phyloP scores from a whole-genome alignment of 2,329 filamentous ascomycete genomes.

The Ophiostoma himal-ulmi region DNA sequence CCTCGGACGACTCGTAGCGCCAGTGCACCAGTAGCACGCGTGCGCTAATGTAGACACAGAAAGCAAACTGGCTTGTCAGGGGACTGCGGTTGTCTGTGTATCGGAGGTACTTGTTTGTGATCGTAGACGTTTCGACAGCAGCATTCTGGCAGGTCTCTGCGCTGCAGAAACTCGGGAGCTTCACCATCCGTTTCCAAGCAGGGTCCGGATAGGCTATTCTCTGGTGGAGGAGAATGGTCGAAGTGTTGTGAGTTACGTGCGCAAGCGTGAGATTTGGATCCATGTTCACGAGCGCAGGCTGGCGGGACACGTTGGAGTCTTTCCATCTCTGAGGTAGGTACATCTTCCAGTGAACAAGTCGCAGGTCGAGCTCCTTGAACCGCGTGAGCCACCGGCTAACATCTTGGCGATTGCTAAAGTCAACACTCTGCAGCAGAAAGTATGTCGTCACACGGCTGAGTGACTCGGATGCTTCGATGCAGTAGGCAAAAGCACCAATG shows the following conservation, averaged over 20 bases:
- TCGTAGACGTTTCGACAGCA: constrained; percentile 42
- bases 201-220: constrained; percentile 41
- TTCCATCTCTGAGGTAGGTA: constrained; percentile 27
- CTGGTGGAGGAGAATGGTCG: constrained; percentile 46
- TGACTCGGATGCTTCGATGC: constrained; percentile 36
- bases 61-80: constrained; percentile 38
- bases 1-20: constrained; percentile 10
- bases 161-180: constrained; percentile 41
- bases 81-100: constrained; percentile 30
- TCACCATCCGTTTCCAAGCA: constrained; percentile 31
- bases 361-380: constrained; percentile 39
- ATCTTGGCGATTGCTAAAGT: constrained; percentile 32
- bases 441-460: constrained; percentile 35
- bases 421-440: constrained; percentile 36
- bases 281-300: constrained; percentile 33
- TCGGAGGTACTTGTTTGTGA: constrained; percentile 42
- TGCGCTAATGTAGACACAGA: constrained; percentile 44
- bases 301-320: constrained; percentile 34
- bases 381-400: constrained; percentile 36
- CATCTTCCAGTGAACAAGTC: constrained; percentile 33
- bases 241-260: constrained; percentile 45
- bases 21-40: constrained; percentile 33
- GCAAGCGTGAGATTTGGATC: constrained; percentile 47
- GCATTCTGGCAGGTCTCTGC: constrained; percentile 45
- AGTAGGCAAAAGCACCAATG: constrained; percentile 37